Evolutionary conservation across 2,329 filamentous ascomycete species (phyloP), one percentile per base, ranked within the genome.

Genomic region (Aspergillus brasiliensis): DNA sequence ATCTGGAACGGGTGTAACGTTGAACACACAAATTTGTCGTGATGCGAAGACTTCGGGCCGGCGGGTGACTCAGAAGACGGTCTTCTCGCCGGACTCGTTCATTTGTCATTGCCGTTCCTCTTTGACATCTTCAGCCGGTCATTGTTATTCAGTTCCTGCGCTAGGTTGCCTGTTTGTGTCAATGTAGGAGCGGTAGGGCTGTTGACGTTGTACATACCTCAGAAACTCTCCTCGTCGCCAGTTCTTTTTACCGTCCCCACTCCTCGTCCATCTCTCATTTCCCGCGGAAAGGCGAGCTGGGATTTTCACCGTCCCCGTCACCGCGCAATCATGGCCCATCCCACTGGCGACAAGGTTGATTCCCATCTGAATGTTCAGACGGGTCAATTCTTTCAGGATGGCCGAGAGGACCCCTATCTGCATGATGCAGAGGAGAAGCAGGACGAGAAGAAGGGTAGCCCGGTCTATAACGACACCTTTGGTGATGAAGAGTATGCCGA

Each of bases 401-500:
- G 25, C 4, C 46, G 46, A n/a, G 21, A 52, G 17, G 56, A 55
- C 13, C 8, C 40, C 28, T 27, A 28, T 49, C 64, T 38, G 67
- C 67, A 51, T 13, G 57, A 61, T 15, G 28, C 27, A 10, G 54
- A 37, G 31, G 61, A 63, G 49, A 65, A 65, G 40, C 63, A 62
- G 51, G 23, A 62, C 15, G 61, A 62, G 4, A 57, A 60, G 46
- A 52, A 59, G 27, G 23, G 13, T 10, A 44, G 21, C 7, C 51
- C 58, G 4, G 31, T 55, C 27, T 61, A 53, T 28, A 56, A 61
- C 10, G 74, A 75, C 63, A 66, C 71, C 7, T 75, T 75, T 60
- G 73, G 73, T 3, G 62, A 75, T 58, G 74, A 76, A 62, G 67
- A 69, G 40, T 57, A 63, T 37, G 66, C 71, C n/a, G 76, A 78